Base-by-base conservation (phyloP, 768 basidiomycete species). In the Holtermanniella nyarrowii region DNA sequence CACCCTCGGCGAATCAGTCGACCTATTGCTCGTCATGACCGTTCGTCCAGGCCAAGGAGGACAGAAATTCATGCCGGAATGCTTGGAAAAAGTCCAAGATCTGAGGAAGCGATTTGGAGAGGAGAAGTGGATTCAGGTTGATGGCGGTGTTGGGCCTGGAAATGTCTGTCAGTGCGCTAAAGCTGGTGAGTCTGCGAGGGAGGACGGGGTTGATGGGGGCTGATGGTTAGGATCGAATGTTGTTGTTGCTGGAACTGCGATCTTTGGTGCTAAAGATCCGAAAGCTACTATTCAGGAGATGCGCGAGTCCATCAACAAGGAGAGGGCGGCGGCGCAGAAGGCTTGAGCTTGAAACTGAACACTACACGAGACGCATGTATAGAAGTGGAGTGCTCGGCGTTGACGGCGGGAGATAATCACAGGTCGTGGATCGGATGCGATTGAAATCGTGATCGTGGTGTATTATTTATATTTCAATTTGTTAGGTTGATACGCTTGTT, bases 1-100 rank as follows among this genome's bases (percentile, higher is more conserved):
- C 66, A 81, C 81, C 44, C 77, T 97, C 44, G 93, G 77, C n/a
- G 63, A 81, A 12, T 80, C 79, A 3, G 89, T 84, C 4, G 91
- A 96, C 69, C 88, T 96, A 86, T 78, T 97, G 26, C 81, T 97
- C 55, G 91, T 97, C 62, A 97, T 97, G 93, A 97, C 93, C 7
- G 91, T 99, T 22, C 84, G 88, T 66, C 93, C 91, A 42, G 93
- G 93, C 37, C 82, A 82, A 4, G 95, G 95, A 25, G 95, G 95
- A 3, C 95, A 99, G 70, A 96, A 93, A 72, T 97, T 99, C 72
- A 75, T 96, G 61, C 84, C 88, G 7, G 79, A 85, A 60, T 96
- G 91, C 67, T 81, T 97, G 23, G 82, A 85, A 58, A 96, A 99
- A 75, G 89, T 97, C 14, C 74, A 83, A 21, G 88, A 95, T 67